phyloP scores from a whole-genome alignment of 2,329 filamentous ascomycete genomes.

The Stagonosporopsis rhizophila region DNA sequence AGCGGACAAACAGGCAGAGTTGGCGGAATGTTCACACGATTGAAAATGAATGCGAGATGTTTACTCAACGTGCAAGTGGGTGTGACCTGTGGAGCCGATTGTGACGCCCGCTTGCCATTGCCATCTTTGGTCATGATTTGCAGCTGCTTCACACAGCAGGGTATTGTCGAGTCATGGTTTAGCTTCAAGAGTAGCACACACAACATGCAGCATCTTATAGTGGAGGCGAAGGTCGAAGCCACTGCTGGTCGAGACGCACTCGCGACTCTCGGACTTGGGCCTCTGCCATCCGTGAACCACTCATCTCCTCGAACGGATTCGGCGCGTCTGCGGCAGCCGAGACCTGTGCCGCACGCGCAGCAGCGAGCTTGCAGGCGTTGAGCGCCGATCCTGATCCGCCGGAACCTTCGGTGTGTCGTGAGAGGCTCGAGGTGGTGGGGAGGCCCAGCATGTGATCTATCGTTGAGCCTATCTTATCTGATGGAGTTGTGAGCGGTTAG shows the following conservation, averaged over 20 bases:
- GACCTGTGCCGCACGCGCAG: neutral
- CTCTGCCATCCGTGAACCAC: neutral
- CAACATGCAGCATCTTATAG: neutral
- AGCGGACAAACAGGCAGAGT: neutral
- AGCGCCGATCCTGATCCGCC: neutral
- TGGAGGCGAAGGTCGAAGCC: neutral
- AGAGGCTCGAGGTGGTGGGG: neutral
- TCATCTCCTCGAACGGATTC: neutral
- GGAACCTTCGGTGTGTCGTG: conserved; percentile 1
- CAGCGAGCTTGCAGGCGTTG: neutral
- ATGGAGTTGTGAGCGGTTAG: conserved; percentile 8
- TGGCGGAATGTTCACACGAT: neutral
- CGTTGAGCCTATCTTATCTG: conserved; percentile 22
- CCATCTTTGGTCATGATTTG: neutral
- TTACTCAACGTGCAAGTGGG: neutral
- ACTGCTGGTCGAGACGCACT: neutral
- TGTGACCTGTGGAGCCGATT: neutral
- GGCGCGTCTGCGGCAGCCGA: conserved; percentile 1
- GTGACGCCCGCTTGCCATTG: conserved; percentile 1
- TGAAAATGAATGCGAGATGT: neutral
- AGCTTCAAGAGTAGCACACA: neutral
- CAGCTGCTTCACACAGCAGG: neutral
- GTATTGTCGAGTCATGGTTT: neutral
- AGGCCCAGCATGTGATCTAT: conserved; percentile 10
- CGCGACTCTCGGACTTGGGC: too few species aligned